A percentile compares a stretch with the other conserved stretches of the same genome.
phyloP scores from a whole-genome alignment of 2,329 filamentous ascomycete species.

The Pseudocercospora ulei region DNA sequence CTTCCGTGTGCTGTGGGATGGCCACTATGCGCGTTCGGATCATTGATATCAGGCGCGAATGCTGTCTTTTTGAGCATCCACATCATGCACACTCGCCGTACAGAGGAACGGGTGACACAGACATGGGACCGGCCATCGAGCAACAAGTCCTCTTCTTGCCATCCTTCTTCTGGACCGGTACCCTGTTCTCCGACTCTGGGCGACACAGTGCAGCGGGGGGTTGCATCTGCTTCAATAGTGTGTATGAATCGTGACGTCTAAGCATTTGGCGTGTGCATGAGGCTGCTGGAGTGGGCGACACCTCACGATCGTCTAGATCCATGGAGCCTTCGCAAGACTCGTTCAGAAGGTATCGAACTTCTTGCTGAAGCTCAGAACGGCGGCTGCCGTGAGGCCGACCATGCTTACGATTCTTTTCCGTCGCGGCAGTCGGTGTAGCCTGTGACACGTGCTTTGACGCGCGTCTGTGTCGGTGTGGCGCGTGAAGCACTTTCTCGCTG shows the following conservation, averaged over 20 bases:
- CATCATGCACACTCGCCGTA: slow-evolving; percentile 22
- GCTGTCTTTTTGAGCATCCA: neutral
- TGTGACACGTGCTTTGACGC: slow-evolving; percentile 25
- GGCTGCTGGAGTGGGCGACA: slow-evolving; percentile 27
- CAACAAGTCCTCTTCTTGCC: slow-evolving; percentile 33
- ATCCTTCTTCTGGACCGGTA: slow-evolving; percentile 30
- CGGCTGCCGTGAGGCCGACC: slow-evolving; percentile 28
- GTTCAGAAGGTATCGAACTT: slow-evolving; percentile 31
- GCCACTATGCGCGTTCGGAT: slow-evolving; percentile 5
- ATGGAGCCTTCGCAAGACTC: slow-evolving; percentile 27
- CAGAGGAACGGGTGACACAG: slow-evolving; percentile 22
- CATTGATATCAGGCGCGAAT: slow-evolving; percentile 9
- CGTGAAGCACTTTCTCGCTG: slow-evolving; percentile 29
- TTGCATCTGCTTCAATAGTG: slow-evolving; percentile 23
- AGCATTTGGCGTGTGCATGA: slow-evolving; percentile 26
- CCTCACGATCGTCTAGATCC: slow-evolving; percentile 26
- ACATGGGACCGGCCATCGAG: slow-evolving; percentile 22
- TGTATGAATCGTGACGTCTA: slow-evolving; percentile 17
- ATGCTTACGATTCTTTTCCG: slow-evolving; percentile 28
- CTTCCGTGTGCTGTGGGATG: slow-evolving; percentile 4
- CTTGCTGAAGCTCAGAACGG: slow-evolving; percentile 32
- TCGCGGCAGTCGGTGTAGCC: slow-evolving; percentile 11
- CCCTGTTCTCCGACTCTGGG: slow-evolving; percentile 18
- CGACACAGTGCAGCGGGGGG: slow-evolving; percentile 22
- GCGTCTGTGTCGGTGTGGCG: slow-evolving; percentile 31